phyloP scores from a whole-genome alignment of 1,139 yeast genomes.

The Hyphopichia burtonii region DNA sequence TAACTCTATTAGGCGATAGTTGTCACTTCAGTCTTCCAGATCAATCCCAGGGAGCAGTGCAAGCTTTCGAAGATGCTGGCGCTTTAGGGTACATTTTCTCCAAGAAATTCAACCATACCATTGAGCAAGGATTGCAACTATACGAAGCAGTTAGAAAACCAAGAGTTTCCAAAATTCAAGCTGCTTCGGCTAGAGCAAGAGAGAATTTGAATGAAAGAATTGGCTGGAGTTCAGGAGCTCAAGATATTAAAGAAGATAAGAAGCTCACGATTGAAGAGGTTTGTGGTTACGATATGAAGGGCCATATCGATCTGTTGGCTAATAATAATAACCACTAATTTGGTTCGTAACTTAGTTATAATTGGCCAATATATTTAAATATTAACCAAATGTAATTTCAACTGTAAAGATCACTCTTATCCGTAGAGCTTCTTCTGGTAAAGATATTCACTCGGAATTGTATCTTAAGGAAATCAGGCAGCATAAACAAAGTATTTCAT shows the following conservation, averaged over 20 bases:
- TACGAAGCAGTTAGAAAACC: conserved; percentile 23
- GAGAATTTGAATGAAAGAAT: conserved; percentile 28
- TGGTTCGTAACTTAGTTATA: too few species aligned
- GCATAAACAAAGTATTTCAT: too few species aligned
- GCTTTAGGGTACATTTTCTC: conserved; percentile 19
- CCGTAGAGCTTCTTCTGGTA: too few species aligned
- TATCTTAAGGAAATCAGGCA: too few species aligned
- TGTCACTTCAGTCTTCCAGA: conserved; percentile 32
- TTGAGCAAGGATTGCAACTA: conserved; percentile 17
- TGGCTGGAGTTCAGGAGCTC: conserved; percentile 23
- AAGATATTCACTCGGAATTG: too few species aligned
- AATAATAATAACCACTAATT: neutral
- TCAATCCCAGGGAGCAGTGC: conserved; percentile 31
- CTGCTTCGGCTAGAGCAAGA: conserved; percentile 26
- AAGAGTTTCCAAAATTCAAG: conserved; percentile 25
- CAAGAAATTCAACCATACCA: conserved; percentile 15
- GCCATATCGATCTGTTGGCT: conserved; percentile 14
- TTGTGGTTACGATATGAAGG: conserved; percentile 27
- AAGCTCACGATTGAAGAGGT: conserved; percentile 29
- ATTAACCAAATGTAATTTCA: too few species aligned
- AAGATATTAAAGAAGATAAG: conserved; percentile 13
- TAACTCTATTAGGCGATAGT: conserved; percentile 19
- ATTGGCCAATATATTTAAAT: too few species aligned
- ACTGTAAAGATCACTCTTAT: too few species aligned
- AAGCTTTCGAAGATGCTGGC: conserved; percentile 25